Evolutionary conservation across 2,329 filamentous ascomycete genomes (phyloP).

Genomic region (Monosporascus sp.): DNA sequence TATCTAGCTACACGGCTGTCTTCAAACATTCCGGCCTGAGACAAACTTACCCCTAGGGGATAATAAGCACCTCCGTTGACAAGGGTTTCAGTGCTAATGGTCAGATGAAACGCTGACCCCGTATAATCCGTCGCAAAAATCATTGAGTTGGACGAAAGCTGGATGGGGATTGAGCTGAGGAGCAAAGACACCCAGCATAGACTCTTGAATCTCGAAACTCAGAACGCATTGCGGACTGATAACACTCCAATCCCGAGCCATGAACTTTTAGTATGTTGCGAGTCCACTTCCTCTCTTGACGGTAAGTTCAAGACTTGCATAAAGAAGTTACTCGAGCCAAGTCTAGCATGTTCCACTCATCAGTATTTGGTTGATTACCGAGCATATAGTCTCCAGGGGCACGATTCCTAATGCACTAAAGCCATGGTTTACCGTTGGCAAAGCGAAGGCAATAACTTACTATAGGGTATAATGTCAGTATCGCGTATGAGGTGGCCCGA

Average conservation of each 20-base stretch:
- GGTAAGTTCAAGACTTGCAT: constrained; percentile 45
- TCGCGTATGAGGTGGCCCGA: too few species aligned
- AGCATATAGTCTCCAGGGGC: too few species aligned
- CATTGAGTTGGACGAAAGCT: constrained; percentile 11
- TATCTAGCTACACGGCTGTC: background rate
- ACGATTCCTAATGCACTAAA: background rate
- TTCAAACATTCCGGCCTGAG: background rate
- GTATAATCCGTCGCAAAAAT: constrained; percentile 6
- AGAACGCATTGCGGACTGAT: constrained; percentile 30
- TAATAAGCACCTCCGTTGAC: constrained; percentile 5
- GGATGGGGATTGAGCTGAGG: constrained; percentile 11
- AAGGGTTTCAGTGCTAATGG: constrained; percentile 10
- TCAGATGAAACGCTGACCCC: constrained; percentile 3
- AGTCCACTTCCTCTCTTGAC: constrained; percentile 38
- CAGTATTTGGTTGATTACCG: too few species aligned
- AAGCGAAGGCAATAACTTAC: too few species aligned
- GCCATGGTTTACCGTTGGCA: background rate
- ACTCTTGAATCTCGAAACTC: constrained; percentile 10
- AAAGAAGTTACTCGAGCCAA: constrained; percentile 39
- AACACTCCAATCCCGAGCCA: constrained; percentile 39
- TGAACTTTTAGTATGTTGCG: constrained; percentile 32
- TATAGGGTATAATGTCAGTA: too few species aligned
- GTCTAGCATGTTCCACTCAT: constrained; percentile 12
- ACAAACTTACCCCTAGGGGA: constrained; percentile 7
- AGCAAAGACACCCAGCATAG: constrained; percentile 6